Evolutionary conservation across 257 asterid species (phyloP).

Genomic region (Cynanchum wilfordii): DNA sequence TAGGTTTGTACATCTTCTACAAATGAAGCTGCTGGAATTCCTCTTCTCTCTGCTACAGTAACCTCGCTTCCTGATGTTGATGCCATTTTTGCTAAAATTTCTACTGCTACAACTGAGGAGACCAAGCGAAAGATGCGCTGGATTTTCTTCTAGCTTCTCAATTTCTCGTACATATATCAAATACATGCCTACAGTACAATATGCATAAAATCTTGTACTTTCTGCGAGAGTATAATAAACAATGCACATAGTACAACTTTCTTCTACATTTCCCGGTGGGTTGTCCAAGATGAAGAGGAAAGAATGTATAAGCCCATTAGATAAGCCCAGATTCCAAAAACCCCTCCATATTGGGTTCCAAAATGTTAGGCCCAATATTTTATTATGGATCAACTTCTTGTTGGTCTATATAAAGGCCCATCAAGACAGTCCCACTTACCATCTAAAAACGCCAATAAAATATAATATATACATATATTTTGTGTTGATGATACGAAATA

Average conservation of each 20-base stretch:
- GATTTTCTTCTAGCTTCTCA: background rate
- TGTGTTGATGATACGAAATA: no score
- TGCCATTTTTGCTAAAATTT: slow-evolving; percentile 15
- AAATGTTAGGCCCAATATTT: background rate
- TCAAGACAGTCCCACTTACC: no score
- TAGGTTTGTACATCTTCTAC: slow-evolving; percentile 87
- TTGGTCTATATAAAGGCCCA: no score
- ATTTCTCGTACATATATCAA: background rate
- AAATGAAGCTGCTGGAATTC: slow-evolving; percentile 87
- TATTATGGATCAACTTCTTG: no score
- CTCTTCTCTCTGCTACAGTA: slow-evolving; percentile 58
- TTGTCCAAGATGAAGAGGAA: background rate
- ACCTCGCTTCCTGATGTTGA: slow-evolving; percentile 26
- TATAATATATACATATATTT: no score
- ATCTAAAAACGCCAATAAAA: no score
- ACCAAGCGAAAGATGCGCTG: no score
- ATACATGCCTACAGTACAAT: background rate
- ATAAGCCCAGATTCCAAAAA: background rate
- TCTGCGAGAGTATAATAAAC: background rate
- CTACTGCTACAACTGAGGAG: background rate
- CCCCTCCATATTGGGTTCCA: background rate
- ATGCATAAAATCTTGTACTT: background rate
- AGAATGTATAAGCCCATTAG: no score
- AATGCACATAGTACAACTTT: background rate
- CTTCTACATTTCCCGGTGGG: background rate